phyloP scores from a whole-genome alignment of 306 rosid species.

The Begonia fuchsioides region DNA sequence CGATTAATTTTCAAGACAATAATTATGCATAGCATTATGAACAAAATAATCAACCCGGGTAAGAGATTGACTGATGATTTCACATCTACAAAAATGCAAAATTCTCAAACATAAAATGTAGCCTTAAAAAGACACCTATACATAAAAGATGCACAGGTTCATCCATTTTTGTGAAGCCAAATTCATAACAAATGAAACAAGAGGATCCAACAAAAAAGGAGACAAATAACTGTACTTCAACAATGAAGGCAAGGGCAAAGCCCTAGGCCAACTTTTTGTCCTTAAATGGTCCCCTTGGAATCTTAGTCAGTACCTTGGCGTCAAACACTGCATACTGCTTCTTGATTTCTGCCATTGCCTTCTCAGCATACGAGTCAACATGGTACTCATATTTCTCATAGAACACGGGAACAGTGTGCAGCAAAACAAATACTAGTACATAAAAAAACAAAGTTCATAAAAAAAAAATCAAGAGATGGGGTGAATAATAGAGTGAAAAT shows the following conservation, averaged over 20 bases:
- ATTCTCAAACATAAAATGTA: too few relatives aligned
- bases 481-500: neutral
- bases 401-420: slow-evolving; percentile 46
- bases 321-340: slow-evolving; percentile 58
- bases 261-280: slow-evolving; percentile 23
- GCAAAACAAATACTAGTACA: slow-evolving; percentile 43
- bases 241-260: neutral
- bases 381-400: slow-evolving; percentile 48
- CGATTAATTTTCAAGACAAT: too few relatives aligned
- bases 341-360: slow-evolving; percentile 32
- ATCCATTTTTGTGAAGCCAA: too few relatives aligned
- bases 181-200: too few relatives aligned
- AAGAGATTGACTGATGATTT: too few relatives aligned
- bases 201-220: too few relatives aligned
- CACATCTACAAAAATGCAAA: too few relatives aligned
- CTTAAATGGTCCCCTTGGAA: slow-evolving; percentile 42
- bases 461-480: neutral
- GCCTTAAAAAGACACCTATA: too few relatives aligned
- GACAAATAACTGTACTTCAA: too few relatives aligned
- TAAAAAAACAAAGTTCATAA: neutral
- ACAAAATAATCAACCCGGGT: too few relatives aligned
- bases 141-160: too few relatives aligned
- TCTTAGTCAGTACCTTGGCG: slow-evolving; percentile 52
- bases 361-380: slow-evolving; percentile 45
- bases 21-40: too few relatives aligned